Percentiles rank a stretch among this genome's conserved stretches.
Conservation (phyloP, 179 eudicot species). For the Carnegiea gigantea region DNA sequence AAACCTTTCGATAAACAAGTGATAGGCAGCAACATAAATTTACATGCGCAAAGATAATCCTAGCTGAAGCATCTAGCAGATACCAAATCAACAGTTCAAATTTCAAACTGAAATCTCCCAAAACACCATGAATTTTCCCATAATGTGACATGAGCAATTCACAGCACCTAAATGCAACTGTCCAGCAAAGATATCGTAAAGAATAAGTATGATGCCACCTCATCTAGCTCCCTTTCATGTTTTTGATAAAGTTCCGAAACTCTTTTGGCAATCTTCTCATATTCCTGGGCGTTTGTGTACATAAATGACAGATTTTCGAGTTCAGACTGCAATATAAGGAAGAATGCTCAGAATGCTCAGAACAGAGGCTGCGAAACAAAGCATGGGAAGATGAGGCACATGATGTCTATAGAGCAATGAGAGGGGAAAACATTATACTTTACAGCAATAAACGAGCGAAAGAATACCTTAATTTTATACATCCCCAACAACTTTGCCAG, state of each 20-base stretch:
- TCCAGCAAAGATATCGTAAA: constrained; percentile 2
- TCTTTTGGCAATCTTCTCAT: constrained; percentile 62
- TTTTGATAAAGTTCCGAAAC: constrained; percentile 74
- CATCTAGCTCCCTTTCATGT: constrained; percentile 80
- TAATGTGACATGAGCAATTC: neutral
- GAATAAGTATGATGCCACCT: constrained; percentile 46
- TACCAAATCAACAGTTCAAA: constrained; percentile 1
- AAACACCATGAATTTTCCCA: neutral
- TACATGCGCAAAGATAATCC: neutral
- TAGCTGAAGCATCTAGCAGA: neutral
- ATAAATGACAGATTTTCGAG: constrained; percentile 94
- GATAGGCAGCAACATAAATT: neutral
- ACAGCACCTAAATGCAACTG: neutral
- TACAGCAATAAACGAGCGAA: neutral
- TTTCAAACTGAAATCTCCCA: neutral
- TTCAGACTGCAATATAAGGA: constrained; percentile 71
- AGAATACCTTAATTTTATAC: constrained; percentile 89
- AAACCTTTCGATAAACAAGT: constrained; percentile 17
- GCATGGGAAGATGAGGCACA: neutral
- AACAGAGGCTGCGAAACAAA: neutral
- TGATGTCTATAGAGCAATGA: neutral
- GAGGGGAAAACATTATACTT: neutral
- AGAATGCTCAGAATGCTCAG: constrained; percentile 15
- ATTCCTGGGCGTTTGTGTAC: constrained; percentile 88
- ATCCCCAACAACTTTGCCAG: constrained; percentile 93